Evolutionary conservation across 768 basidiomycete species (phyloP).

Genomic region (Podaxis sp.): DNA sequence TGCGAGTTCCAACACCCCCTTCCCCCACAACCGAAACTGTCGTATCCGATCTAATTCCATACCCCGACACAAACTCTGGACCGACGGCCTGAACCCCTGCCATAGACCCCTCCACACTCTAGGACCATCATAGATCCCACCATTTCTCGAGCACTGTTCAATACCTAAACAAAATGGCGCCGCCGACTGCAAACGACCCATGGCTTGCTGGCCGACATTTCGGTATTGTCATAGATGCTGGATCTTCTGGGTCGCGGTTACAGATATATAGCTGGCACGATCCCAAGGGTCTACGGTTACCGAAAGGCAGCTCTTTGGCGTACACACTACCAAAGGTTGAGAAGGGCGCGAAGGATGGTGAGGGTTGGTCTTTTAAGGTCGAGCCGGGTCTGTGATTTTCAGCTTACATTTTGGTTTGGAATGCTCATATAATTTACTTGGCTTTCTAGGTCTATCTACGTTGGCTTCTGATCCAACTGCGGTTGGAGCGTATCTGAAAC

Average conservation of each 20-base stretch:
- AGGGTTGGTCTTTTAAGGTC: constrained; percentile 87
- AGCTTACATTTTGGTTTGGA: not conserved
- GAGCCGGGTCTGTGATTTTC: constrained; percentile 76
- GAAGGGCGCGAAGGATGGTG: constrained; percentile 79
- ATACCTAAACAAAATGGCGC: constrained; percentile 49
- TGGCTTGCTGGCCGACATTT: constrained; percentile 82
- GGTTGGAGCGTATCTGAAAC: constrained; percentile 73
- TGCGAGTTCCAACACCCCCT: not conserved
- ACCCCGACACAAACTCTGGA: not conserved
- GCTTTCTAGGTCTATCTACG: constrained; percentile 73
- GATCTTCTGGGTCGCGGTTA: constrained; percentile 92
- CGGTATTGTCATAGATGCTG: constrained; percentile 96
- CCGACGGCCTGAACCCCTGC: not conserved
- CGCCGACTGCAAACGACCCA: constrained; percentile 62
- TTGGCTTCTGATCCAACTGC: constrained; percentile 65
- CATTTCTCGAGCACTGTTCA: not conserved
- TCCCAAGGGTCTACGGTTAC: constrained; percentile 49
- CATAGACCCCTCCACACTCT: not conserved
- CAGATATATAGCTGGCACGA: constrained; percentile 98
- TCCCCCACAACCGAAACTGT: not conserved
- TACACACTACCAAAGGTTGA: constrained; percentile 78
- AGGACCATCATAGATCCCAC: too few relatives aligned
- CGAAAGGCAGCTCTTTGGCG: constrained; percentile 47
- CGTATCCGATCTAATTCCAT: not conserved
- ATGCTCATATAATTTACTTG: not conserved